phyloP scores from a whole-genome alignment of 1,284 basidiomycete species.

The Ceratobasidium sp. region DNA sequence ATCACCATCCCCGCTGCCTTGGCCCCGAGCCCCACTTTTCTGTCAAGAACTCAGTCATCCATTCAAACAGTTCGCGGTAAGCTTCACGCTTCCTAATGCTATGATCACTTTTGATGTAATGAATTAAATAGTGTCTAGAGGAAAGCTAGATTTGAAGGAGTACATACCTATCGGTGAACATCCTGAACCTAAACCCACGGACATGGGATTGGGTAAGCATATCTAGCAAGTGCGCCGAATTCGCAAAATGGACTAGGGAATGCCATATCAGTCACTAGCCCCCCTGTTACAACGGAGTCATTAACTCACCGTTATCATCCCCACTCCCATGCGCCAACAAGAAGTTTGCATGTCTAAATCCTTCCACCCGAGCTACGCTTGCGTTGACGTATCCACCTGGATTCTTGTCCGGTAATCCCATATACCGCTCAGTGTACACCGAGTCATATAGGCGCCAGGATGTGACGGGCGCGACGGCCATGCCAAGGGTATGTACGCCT shows the following conservation, averaged over 20 bases:
- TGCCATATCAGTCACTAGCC: neutral
- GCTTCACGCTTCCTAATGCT: constrained; percentile 77
- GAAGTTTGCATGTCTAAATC: constrained; percentile 82
- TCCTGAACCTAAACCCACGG: constrained; percentile 86
- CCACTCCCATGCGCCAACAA: constrained; percentile 91
- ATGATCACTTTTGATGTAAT: constrained; percentile 71
- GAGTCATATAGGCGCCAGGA: constrained; percentile 89
- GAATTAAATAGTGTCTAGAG: constrained; percentile 43
- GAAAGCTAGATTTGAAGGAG: neutral
- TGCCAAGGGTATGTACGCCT: constrained; percentile 87
- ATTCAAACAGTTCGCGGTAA: constrained; percentile 86
- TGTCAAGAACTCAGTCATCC: constrained; percentile 81
- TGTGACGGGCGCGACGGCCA: constrained; percentile 90
- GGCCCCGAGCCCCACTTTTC: constrained; percentile 82
- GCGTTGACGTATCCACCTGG: constrained; percentile 84
- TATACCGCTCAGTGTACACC: constrained; percentile 96
- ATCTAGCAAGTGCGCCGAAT: constrained; percentile 90
- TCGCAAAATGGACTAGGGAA: constrained; percentile 80
- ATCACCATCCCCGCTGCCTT: constrained; percentile 36
- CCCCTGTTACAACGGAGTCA: neutral
- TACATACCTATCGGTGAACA: constrained; percentile 93
- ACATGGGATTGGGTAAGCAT: constrained; percentile 85
- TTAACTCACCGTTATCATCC: constrained; percentile 77
- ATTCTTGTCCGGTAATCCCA: constrained; percentile 85
- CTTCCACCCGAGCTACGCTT: constrained; percentile 85